Evolutionary conservation across 2,329 filamentous ascomycete genomes (phyloP), one percentile per base, ranked within the genome.

Genomic region (Tolypocladium pustulatum): DNA sequence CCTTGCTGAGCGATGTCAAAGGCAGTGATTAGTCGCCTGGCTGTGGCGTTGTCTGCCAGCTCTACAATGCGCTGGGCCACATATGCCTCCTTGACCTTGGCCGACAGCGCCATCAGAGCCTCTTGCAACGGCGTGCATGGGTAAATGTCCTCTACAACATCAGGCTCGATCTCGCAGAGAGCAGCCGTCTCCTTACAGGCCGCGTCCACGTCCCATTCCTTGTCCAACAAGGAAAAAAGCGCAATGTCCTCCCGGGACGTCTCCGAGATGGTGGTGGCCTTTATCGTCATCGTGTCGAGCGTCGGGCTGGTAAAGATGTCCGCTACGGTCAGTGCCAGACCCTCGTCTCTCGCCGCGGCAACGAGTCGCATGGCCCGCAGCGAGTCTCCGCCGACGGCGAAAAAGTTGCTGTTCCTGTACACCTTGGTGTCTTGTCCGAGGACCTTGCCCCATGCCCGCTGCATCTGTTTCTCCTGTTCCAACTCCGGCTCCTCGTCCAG

Each of bases 91-190:
- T 73, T 72, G 30, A 77, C 71, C 64, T 79, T 80, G 59, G 75
- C 73, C 2, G 80, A 79, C 7, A 83, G 66, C 0, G 80, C 78
- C 71, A 84, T 77, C 2, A 84, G 72, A 1, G 76, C 79, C 64
- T 82, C 80, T 60, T 84, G 81, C 1, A 82, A 69, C 0, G 80
- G 76, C 0, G 79, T 80, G 67, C 79, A 82, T 1, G 81, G 80
- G 57, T 81, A 84, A 0, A 81, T 66, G 59, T 84, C 80, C 55
- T 81, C 76, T 5, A 82, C 38, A 20, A 36, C 55, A 1, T 66
- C 61, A 8, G 67, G 59, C 1, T 68, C 65, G 12, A 78, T 64
- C 4, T 64, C 68, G 60, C 78, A 80, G 8, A 77, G 67, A n/a
- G 61, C 64, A 7, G 76, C 73, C 12, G 72, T 73, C 17, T 78